phyloP scores from a whole-genome alignment of 495 filamentous ascomycete species.

The Penicillium flavigenum region DNA sequence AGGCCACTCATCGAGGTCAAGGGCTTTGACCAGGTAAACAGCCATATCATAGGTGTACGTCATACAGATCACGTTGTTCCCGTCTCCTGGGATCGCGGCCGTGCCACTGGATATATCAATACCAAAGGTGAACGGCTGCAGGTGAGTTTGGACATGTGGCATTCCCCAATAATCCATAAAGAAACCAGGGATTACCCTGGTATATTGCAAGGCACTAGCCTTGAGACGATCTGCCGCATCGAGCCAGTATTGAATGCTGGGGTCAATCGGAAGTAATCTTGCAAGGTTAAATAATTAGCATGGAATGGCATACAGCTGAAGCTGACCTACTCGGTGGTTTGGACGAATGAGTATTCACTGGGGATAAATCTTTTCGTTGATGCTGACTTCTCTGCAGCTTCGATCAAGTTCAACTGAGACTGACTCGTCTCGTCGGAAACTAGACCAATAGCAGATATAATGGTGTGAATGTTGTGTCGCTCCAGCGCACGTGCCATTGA shows the following conservation, averaged over 20 bases:
- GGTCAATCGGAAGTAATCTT: slow-evolving; percentile 36
- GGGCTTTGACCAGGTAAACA: slow-evolving; percentile 44
- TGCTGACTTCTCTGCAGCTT: slow-evolving; percentile 46
- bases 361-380: slow-evolving; percentile 49
- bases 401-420: slow-evolving; percentile 48
- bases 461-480: slow-evolving; percentile 47
- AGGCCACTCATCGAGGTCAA: slow-evolving; percentile 50
- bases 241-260: slow-evolving; percentile 38
- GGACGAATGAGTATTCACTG: slow-evolving; percentile 49
- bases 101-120: slow-evolving; percentile 45
- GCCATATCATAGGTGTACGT: slow-evolving; percentile 55
- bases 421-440: slow-evolving; percentile 33
- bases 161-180: slow-evolving; percentile 59
- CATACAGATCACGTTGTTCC: slow-evolving; percentile 48
- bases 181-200: slow-evolving; percentile 48
- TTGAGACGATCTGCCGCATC: slow-evolving; percentile 33
- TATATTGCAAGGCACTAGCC: slow-evolving; percentile 43
- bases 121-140: slow-evolving; percentile 40
- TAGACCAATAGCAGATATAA: slow-evolving; percentile 51
- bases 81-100: slow-evolving; percentile 54
- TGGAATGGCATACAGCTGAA: background rate
- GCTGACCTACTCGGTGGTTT: slow-evolving; percentile 34
- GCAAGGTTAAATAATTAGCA: background rate
- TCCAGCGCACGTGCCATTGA: slow-evolving; percentile 43
- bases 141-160: slow-evolving; percentile 44